phyloP scores from a whole-genome alignment of 2,329 filamentous ascomycete genomes.

The Gaeumannomyces sp. region DNA sequence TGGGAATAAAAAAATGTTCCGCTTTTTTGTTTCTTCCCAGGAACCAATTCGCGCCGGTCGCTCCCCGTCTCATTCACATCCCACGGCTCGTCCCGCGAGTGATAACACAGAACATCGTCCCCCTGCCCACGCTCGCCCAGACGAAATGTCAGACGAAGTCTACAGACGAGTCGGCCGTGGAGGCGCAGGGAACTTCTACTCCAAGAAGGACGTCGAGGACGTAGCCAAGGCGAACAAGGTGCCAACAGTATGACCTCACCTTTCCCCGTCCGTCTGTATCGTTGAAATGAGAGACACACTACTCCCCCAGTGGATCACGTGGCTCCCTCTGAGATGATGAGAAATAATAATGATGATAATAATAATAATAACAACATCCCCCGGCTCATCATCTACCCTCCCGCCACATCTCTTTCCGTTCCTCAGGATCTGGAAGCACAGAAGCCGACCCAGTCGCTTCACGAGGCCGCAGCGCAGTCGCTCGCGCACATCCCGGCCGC shows the following conservation, averaged over 20 bases:
- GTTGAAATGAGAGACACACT: no score
- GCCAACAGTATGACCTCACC: background rate
- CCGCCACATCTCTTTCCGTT: background rate
- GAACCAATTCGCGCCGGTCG: no score
- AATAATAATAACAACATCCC: background rate
- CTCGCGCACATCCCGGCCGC: background rate
- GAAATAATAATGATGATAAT: no score
- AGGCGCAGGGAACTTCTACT: slow-evolving; percentile 58
- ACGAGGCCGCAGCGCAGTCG: slow-evolving; percentile 9
- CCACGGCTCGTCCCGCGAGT: no score
- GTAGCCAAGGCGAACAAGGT: slow-evolving; percentile 19
- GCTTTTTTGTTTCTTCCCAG: background rate
- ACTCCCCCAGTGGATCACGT: background rate
- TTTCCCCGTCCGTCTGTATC: background rate
- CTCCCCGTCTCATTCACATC: no score
- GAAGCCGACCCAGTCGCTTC: slow-evolving; percentile 20
- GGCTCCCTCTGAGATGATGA: no score
- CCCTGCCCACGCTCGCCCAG: background rate
- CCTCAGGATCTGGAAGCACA: slow-evolving; percentile 32
- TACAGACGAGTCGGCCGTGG: slow-evolving; percentile 52
- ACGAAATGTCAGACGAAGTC: slow-evolving; percentile 31
- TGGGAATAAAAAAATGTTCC: background rate
- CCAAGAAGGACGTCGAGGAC: slow-evolving; percentile 44
- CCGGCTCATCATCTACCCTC: no score
- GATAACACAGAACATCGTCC: no score